Percentiles rank a stretch among this genome's conserved stretches.
These are phyloP conservation scores for Acanthamoeba castellanii DNA, from an alignment of 208 protist species.

Conservation along the genomic window DNA sequence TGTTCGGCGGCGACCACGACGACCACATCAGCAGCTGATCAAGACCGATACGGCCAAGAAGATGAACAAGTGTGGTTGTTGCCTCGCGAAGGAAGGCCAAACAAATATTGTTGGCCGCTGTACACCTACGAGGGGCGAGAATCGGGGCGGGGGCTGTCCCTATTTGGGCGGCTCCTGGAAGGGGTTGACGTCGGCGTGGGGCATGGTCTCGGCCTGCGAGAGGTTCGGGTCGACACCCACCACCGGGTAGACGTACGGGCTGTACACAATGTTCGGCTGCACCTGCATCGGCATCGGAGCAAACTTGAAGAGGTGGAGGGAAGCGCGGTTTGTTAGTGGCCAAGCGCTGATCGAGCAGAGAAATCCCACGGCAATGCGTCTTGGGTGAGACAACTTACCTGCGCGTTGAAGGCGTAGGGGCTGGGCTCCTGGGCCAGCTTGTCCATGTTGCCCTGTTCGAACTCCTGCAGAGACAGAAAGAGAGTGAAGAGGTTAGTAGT, in stretches of 20 bases:
- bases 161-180: slow-evolving; percentile 35
- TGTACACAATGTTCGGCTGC: background rate
- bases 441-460: background rate
- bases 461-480: background rate
- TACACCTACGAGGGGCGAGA: no score
- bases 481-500: background rate
- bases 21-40: no score
- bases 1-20: no score
- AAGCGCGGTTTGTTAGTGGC: background rate
- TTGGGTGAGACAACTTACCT: background rate
- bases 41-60: no score
- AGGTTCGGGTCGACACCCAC: background rate
- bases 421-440: background rate
- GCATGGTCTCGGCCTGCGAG: background rate
- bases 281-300: background rate
- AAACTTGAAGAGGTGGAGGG: background rate
- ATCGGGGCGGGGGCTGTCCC: no score
- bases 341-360: background rate
- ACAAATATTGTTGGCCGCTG: no score
- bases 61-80: no score
- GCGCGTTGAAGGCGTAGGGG: background rate
- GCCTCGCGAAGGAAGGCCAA: no score
- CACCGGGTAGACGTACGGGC: slow-evolving; percentile 11
- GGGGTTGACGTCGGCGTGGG: background rate
- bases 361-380: background rate